A percentile compares a stretch with the other conserved stretches of the same genome.
These are phyloP conservation scores for Umbelopsis ramanniana DNA, from an alignment of 192 early-diverging fungal genomes.

Conservation along the genomic window DNA sequence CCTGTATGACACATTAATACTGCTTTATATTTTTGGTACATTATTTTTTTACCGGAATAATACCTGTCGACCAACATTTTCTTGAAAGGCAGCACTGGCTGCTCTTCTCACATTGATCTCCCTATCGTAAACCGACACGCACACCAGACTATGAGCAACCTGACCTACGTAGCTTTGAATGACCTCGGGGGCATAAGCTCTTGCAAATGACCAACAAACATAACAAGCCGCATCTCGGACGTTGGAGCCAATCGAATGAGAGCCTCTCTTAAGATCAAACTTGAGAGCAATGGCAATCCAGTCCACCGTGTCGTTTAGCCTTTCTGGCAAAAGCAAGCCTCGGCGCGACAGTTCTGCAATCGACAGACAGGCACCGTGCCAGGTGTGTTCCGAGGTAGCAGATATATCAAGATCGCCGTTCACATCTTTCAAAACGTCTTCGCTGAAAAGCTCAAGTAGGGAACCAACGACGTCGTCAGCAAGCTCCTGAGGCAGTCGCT, in stretches of 20 bases:
- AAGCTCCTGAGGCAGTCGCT: constrained; percentile 77
- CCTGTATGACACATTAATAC: constrained; percentile 34
- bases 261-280: constrained; percentile 89
- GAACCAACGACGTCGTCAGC: constrained; percentile 83
- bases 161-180: constrained; percentile 64
- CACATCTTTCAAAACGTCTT: constrained; percentile 65
- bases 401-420: constrained; percentile 61
- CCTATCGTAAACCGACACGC: constrained; percentile 86
- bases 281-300: constrained; percentile 82
- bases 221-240: constrained; percentile 97
- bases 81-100: constrained; percentile 96
- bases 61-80: constrained; percentile 92
- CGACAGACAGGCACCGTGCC: constrained; percentile 93
- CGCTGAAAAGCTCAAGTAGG: constrained; percentile 81
- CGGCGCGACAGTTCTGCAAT: constrained; percentile 91
- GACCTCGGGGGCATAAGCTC: constrained; percentile 79
- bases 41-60: constrained; percentile 19
- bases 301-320: constrained; percentile 71
- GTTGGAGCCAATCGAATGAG: constrained; percentile 90
- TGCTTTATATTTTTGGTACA: neutral
- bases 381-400: constrained; percentile 85
- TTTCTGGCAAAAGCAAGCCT: constrained; percentile 78
- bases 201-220: constrained; percentile 96
- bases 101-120: constrained; percentile 94
- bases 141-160: constrained; percentile 78